These are phyloP conservation scores for Phytopythium litorale DNA, from an alignment of 352 stramenopile genomes.

Conservation along the genomic window DNA sequence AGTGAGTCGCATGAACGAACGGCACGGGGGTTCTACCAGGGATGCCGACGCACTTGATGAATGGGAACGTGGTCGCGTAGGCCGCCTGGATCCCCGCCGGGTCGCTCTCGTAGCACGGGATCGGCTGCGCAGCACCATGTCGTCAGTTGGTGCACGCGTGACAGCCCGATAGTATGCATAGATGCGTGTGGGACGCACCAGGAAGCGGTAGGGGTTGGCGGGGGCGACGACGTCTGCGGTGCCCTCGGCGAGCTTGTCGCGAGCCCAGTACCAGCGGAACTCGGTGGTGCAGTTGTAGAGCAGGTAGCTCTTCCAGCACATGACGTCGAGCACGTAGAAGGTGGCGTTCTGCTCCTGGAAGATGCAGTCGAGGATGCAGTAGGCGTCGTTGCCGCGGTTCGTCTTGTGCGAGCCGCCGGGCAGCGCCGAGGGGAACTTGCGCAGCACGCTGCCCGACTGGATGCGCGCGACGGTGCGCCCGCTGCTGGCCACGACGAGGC, in stretches of 20 bases:
- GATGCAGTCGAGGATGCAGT: slow-evolving; percentile 91
- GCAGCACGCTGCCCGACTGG: slow-evolving; percentile 73
- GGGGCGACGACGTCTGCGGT: slow-evolving; percentile 33
- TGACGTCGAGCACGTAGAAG: slow-evolving; percentile 92
- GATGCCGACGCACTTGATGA: slow-evolving; percentile 65
- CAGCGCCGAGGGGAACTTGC: slow-evolving; percentile 83
- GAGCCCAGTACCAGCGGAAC: slow-evolving; percentile 91
- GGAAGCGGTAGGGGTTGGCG: slow-evolving; percentile 73
- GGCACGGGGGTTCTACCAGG: neutral
- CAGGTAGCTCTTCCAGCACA: slow-evolving; percentile 93
- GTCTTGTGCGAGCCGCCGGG: slow-evolving; percentile 83
- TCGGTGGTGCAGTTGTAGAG: slow-evolving; percentile 92
- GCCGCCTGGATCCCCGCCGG: slow-evolving; percentile 63
- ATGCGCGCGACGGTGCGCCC: slow-evolving; percentile 76
- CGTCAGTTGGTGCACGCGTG: neutral
- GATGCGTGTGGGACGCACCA: slow-evolving; percentile 27
- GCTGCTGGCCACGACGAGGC: slow-evolving; percentile 80
- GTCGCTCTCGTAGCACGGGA: slow-evolving; percentile 88
- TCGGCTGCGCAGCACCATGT: slow-evolving; percentile 29
- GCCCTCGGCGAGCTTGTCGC: slow-evolving; percentile 86
- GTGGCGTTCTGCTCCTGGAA: slow-evolving; percentile 87
- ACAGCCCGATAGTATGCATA: neutral
- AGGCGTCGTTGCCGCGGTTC: slow-evolving; percentile 58
- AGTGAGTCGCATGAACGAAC: too few relatives aligned
- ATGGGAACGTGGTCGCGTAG: slow-evolving; percentile 78